Base-by-base conservation (phyloP, 1,139 yeast genomes). In the Blastobotrys aristatus region DNA sequence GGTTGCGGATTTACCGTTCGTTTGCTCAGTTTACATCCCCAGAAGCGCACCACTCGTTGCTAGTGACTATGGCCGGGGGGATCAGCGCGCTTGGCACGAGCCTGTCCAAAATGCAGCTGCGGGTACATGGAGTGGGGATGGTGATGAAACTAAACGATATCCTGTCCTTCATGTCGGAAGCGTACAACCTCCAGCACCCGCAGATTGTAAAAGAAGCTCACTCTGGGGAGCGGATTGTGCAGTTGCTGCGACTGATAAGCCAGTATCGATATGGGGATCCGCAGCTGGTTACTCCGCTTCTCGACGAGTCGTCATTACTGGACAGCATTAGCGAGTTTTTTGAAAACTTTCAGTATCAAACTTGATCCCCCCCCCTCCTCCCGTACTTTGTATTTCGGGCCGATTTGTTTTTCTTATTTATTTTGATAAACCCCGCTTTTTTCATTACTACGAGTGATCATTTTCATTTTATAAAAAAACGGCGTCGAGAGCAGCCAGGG, bases 121-220 rank as follows among this genome's bases (percentile, higher is more conserved):
- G 47, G 20, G 44, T 53, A 16, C 55, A 51, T 36, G 56, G 56
- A 2, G 44, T 48, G 18, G 56, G 56, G 2, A 52, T 52, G 54
- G 53, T 52, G n/a, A 52, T 52, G 55, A 52, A 52, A 36, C 47
- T 52, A 27, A 38, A 48, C 8, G 51, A 50, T 16, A 50, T 53
- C 16, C 37, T 50, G 33, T 22, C 33, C 11, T 16, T 49, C 5
- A n/a, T 47, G 37, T 34, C 46, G 10, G 51, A 50, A n/a, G 31
- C 40, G n/a, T 44, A 43, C 35, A 21, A 34, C 16, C 26, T 34
- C 21, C 21, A 32, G 18, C 34, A 40, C 27, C 27, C n/a, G 29
- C 27, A 20, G 11, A 14, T 32, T 4, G 11, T 30, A 10, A 27
- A 11, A 13, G 35, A 21, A 14, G 18, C 4, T 11, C 30, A 29